Evolutionary conservation across 129 eudicot genomes (phyloP), one percentile per base, ranked within the genome.

Genomic region (Tagetes erecta): DNA sequence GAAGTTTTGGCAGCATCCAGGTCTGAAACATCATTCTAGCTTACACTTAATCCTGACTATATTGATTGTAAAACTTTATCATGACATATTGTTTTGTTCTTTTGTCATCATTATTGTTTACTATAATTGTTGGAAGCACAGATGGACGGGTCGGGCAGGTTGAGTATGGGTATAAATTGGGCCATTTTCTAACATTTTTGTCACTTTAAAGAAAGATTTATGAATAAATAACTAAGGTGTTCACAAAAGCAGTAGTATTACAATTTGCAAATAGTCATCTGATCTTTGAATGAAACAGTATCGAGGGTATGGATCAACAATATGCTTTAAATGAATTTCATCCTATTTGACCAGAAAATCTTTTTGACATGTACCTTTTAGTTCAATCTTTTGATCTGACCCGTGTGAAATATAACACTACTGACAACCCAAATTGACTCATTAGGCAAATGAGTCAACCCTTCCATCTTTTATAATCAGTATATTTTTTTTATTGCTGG

Each of bases 1-100:
- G 55, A 86, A 84, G 76, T 90, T 93, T 71, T 93, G 98, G 98
- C 96, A 84, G 75, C 87, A 88, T 83, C 92, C 97, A 90, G 98
- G 98, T 93, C 85, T 63, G 38, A 31, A 69, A 34, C 33, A 5
- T 34, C 59, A 45, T 57, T 35, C 33, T 36, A 76, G 60, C 12
- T 68, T 45, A 45, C 41, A 73, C 50, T 53, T 40, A 53, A 38
- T 27, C 79, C 88, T 73, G 92, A 89, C 79, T 58, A 69, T 81
- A 83, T 75, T 69, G 42, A 46, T 77, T 86, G 84, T 81, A 87
- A 84, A 45, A 71, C 14, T 31, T 41, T 44, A 38, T 68, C 8
- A 42, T 56, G 20, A 34, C 50, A 52, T 71, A n/a, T 14, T 53
- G 14, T 38, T 30, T 35, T 38, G 6, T 71, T 52, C 12, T 70